Percentiles rank a stretch among this genome's conserved stretches.
phyloP scores from a whole-genome alignment of 768 basidiomycete species.

The Infundibulicybe gibba region DNA sequence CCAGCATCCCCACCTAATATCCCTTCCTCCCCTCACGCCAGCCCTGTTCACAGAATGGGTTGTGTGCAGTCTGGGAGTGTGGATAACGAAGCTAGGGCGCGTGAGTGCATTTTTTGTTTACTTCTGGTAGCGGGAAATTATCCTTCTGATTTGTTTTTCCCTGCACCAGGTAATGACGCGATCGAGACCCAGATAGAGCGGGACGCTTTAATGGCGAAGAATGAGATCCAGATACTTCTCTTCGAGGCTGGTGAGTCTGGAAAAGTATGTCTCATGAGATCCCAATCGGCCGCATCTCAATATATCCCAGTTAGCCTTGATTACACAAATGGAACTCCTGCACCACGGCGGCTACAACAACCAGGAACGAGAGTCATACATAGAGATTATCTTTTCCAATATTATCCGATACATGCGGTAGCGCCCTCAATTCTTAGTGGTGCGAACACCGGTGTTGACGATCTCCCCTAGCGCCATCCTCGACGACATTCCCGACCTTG shows the following conservation, averaged over 20 bases:
- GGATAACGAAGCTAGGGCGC: not conserved
- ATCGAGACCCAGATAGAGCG: not conserved
- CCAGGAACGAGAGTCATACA: constrained; percentile 88
- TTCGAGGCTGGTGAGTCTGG: not conserved
- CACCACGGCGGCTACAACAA: constrained; percentile 89
- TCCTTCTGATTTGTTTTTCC: not conserved
- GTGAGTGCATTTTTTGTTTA: not conserved
- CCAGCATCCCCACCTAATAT: too few species aligned
- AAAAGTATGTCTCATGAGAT: not conserved
- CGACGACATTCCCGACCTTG: constrained; percentile 87
- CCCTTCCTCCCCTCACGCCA: too few species aligned
- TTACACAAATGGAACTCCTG: constrained; percentile 98
- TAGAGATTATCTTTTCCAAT: constrained; percentile 93
- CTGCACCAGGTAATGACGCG: not conserved
- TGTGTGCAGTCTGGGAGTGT: not conserved
- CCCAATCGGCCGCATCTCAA: not conserved
- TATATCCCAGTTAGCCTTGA: constrained; percentile 68
- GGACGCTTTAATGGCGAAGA: not conserved
- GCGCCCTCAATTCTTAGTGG: constrained; percentile 14
- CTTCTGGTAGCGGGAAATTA: not conserved
- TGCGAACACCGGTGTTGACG: not conserved
- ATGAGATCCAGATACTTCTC: not conserved
- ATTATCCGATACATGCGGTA: constrained; percentile 94
- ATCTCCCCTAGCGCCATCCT: constrained; percentile 67
- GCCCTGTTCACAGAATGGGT: not conserved